Evolutionary conservation across 169 alveolate species (phyloP).

Genomic region (Neospora caninum): DNA sequence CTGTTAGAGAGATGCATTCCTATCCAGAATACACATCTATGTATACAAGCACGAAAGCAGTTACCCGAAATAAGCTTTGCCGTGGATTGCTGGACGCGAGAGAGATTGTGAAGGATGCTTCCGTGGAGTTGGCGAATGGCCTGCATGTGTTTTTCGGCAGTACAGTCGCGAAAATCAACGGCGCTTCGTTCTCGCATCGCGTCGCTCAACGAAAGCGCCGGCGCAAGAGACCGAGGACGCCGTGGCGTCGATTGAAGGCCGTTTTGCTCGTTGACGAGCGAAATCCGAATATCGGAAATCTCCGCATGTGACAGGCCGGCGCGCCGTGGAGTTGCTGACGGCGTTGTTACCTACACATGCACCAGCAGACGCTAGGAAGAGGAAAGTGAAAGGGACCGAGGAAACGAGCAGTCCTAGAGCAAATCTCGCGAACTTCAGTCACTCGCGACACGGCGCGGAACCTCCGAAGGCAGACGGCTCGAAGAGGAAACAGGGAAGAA

Average conservation of each 20-base stretch:
- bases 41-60: neutral
- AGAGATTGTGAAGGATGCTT: neutral
- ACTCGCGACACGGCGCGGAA: too few relatives aligned
- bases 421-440: too few relatives aligned
- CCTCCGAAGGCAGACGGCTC: too few relatives aligned
- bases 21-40: too few relatives aligned
- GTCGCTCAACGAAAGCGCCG: neutral
- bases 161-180: neutral
- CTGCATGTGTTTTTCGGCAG: neutral
- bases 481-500: too few relatives aligned
- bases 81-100: neutral
- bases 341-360: too few relatives aligned
- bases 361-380: too few relatives aligned
- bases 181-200: neutral
- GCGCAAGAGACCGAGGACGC: neutral
- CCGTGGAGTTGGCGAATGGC: conserved; percentile 7
- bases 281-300: neutral
- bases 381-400: too few relatives aligned
- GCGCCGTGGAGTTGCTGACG: too few relatives aligned
- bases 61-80: neutral
- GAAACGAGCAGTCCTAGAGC: too few relatives aligned
- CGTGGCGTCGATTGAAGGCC: neutral
- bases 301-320: neutral
- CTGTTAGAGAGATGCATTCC: too few relatives aligned
- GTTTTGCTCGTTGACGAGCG: neutral